Base-by-base conservation (phyloP, 2,329 filamentous ascomycete species). In the Cladophialophora immunda region DNA sequence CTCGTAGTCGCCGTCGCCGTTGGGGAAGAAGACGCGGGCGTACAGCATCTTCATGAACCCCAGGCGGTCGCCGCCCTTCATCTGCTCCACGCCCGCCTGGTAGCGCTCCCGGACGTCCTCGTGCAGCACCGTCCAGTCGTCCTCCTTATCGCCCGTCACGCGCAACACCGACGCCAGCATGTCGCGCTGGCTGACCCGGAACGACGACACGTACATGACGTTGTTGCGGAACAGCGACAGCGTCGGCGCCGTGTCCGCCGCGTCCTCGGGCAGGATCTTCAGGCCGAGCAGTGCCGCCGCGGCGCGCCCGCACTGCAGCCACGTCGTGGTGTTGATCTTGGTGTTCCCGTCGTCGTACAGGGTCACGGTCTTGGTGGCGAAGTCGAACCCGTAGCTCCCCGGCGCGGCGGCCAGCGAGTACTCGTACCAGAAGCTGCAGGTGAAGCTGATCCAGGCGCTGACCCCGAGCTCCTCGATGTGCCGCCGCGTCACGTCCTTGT, bases 141-240 rank as follows among this genome's bases (percentile, higher is more conserved):
- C 77, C 45, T 89, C 85, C 1, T 78, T 84, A 0, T 84, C 87
- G 0, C 83, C 83, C 0, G 85, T 85, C 3, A 88, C 88, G 0
- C 85, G 83, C 72, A 88, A 82, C 13, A 89, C 76, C n/a, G 83
- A 84, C 45, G 85, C 83, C 62, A 92, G 82, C 80, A 92, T 91
- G 9, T 92, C 89, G 11, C 82, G 81, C 75, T 92, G 90, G 66
- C 77, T 86, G 67, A 88, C 71, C 11, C 78, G 75, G 78, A 90
- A 91, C 67, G 85, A 88, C 7, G 80, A 81, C 11, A 89, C 70
- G 70, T 82, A 86, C 1, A 89, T 73, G 0, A 72, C 69, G 58
- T 82, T 81, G 75, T 89, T 86, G 2, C 78, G 76, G 71, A 80
- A 87, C 36, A 75, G 69, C 7, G 78, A 69, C 8, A 88, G 64